A percentile compares a stretch with the other conserved stretches of the same genome.
phyloP scores from a whole-genome alignment of 108 stramenopile species.

The Pelagomonas calceolata region DNA sequence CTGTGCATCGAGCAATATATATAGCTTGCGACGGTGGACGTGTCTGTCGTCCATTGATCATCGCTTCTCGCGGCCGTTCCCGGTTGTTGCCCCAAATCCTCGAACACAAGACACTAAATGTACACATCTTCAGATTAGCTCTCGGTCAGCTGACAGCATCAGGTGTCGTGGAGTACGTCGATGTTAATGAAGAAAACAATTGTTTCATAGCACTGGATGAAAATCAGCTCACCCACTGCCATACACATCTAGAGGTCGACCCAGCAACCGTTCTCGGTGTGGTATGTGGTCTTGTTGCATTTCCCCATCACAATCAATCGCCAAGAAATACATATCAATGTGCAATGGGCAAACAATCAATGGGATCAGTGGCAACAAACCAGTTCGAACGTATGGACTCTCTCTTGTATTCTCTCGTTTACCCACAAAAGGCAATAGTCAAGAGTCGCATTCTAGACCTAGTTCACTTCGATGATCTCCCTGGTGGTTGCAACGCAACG shows the following conservation, averaged over 20 bases:
- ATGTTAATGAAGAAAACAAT: constrained; percentile 98
- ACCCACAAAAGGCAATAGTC: constrained; percentile 95
- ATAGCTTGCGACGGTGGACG: constrained; percentile 95
- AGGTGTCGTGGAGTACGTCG: constrained; percentile 94
- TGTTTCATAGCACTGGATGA: constrained; percentile 86
- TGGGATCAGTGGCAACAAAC: constrained; percentile 89
- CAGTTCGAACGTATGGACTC: constrained; percentile 94
- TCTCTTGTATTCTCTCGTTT: constrained; percentile 84
- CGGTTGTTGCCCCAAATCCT: too few relatives aligned
- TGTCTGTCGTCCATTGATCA: constrained; percentile 88
- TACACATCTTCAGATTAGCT: too few relatives aligned
- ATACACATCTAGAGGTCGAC: constrained; percentile 97
- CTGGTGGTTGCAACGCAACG: constrained; percentile 92
- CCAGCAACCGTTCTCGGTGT: constrained; percentile 94
- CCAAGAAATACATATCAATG: constrained; percentile 63
- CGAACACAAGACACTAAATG: too few relatives aligned
- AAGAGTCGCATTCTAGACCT: constrained; percentile 84
- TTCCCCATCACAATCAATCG: constrained; percentile 98
- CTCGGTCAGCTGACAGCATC: too few relatives aligned
- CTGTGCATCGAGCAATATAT: constrained; percentile 83
- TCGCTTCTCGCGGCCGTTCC: constrained; percentile 12
- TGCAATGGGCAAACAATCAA: constrained; percentile 99
- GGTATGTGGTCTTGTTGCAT: constrained; percentile 89
- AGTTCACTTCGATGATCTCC: constrained; percentile 88
- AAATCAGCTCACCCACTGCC: constrained; percentile 40